phyloP scores from a whole-genome alignment of 768 basidiomycete species.

The Phylloporus rhodoxanthus region DNA sequence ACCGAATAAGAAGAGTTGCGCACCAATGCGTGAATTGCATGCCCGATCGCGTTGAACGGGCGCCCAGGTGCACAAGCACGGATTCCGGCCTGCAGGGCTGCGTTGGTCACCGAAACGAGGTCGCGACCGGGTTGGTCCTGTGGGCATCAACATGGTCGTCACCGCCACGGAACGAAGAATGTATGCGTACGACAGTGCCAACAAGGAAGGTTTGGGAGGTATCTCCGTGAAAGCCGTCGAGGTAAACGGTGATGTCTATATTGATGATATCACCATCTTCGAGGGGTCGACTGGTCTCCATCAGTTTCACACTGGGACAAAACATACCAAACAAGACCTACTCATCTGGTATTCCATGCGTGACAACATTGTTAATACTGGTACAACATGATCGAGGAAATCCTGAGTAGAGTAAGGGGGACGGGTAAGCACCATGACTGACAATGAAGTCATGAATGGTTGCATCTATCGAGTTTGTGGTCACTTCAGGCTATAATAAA shows the following conservation, averaged over 20 bases:
- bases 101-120: slow-evolving; percentile 55
- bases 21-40: slow-evolving; percentile 54
- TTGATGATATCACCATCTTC: slow-evolving; percentile 84
- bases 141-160: background rate
- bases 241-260: slow-evolving; percentile 79
- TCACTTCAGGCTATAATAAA: slow-evolving; percentile 50
- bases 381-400: slow-evolving; percentile 48
- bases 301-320: background rate
- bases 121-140: slow-evolving; percentile 68
- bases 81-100: slow-evolving; percentile 69
- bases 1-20: slow-evolving; percentile 44
- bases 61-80: slow-evolving; percentile 64
- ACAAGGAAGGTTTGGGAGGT: slow-evolving; percentile 81
- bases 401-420: slow-evolving; percentile 67
- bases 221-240: slow-evolving; percentile 86
- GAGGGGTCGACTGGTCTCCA: slow-evolving; percentile 63
- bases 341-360: slow-evolving; percentile 91
- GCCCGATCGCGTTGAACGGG: slow-evolving; percentile 66
- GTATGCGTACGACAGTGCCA: slow-evolving; percentile 58
- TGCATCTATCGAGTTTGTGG: slow-evolving; percentile 71
- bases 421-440: slow-evolving; percentile 72
- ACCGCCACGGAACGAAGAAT: background rate
- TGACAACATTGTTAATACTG: slow-evolving; percentile 82
- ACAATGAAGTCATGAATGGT: slow-evolving; percentile 69
- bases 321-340: slow-evolving; percentile 31